These are phyloP conservation scores for Erysimum pusillum DNA, from an alignment of 441 rosid genomes.

Conservation along the genomic window DNA sequence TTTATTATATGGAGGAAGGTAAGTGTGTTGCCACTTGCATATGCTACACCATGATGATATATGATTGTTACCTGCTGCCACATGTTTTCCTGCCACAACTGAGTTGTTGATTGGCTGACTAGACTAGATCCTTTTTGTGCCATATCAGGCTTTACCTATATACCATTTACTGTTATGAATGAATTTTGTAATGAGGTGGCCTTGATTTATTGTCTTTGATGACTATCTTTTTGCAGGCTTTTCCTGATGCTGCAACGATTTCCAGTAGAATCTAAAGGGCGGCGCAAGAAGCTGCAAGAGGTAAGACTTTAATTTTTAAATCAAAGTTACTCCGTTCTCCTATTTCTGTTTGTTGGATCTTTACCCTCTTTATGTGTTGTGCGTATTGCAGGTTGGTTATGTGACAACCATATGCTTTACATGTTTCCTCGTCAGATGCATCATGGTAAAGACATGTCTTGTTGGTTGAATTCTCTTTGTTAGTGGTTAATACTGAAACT, in stretches of 20 bases:
- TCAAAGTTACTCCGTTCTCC: no score
- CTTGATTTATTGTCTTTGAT: conserved; percentile 4
- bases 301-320: conserved; percentile 50
- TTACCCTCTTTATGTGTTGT: conserved; percentile 31
- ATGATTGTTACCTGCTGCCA: no score
- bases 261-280: conserved; percentile 94
- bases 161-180: no score
- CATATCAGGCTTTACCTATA: no score
- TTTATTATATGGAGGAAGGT: conserved; percentile 96
- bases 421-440: conserved; percentile 88
- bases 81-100: no score
- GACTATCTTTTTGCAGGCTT: conserved; percentile 61
- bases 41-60: not conserved
- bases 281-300: conserved; percentile 93
- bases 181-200: no score
- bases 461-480: conserved; percentile 9
- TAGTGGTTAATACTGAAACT: conserved; percentile 15
- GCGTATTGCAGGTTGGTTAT: conserved; percentile 86
- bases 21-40: conserved; percentile 16
- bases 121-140: no score
- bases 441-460: conserved; percentile 69
- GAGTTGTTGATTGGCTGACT: no score
- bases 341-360: conserved; percentile 11
- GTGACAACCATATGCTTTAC: conserved; percentile 89
- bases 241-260: conserved; percentile 92